A percentile compares a stretch with the other conserved stretches of the same genome.
Evolutionary conservation across 2,329 filamentous ascomycete species (phyloP).

Genomic region (Penicillium sp.): DNA sequence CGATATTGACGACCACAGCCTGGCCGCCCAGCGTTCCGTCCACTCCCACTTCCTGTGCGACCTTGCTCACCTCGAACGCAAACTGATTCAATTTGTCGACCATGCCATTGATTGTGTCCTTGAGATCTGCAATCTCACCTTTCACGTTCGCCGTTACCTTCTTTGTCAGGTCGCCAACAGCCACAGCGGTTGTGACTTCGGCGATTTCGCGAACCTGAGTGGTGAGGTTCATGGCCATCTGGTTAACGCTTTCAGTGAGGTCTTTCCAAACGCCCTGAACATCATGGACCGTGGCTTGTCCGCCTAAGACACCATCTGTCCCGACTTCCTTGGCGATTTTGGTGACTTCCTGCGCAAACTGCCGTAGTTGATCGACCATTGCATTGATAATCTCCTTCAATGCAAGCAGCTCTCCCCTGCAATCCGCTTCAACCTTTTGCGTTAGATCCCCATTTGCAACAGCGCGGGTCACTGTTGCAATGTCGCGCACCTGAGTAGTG

Average conservation of each 20-base stretch:
- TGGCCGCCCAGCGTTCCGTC: conserved; percentile 67
- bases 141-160: conserved; percentile 94
- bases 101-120: conserved; percentile 81
- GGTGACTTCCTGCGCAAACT: conserved; percentile 96
- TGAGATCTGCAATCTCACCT: conserved; percentile 92
- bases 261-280: conserved; percentile 98
- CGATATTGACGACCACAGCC: conserved; percentile 67
- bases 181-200: conserved; percentile 93
- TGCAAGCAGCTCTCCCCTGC: conserved; percentile 87
- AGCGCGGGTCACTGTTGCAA: conserved; percentile 76
- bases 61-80: conserved; percentile 69
- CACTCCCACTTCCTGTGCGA: conserved; percentile 67
- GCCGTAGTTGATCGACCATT: conserved; percentile 97
- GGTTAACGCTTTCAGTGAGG: conserved; percentile 93
- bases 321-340: conserved; percentile 96
- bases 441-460: conserved; percentile 86
- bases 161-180: conserved; percentile 89
- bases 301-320: conserved; percentile 90
- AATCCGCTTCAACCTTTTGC: conserved; percentile 93
- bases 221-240: conserved; percentile 97
- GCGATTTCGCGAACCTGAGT: conserved; percentile 98
- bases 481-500: conserved; percentile 90
- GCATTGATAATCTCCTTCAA: conserved; percentile 99
- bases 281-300: conserved; percentile 93
- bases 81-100: conserved; percentile 68